These are phyloP conservation scores for Phaeodactylum tricornutum DNA, from an alignment of 108 stramenopile species.

Conservation along the genomic window DNA sequence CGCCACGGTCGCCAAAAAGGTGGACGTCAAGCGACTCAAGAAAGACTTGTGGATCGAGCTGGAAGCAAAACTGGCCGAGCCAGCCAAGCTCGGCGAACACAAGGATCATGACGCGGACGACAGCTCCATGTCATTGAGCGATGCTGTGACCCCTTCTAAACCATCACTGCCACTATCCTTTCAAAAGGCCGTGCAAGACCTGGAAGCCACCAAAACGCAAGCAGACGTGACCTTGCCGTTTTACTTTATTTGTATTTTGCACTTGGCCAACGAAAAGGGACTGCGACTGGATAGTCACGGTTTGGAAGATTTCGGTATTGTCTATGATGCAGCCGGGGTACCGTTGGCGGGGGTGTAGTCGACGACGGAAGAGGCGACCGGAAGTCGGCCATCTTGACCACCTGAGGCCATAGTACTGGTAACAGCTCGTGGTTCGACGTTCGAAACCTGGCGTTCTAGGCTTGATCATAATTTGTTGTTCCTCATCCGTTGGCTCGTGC, in stretches of 20 bases:
- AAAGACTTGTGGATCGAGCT: slow-evolving; percentile 79
- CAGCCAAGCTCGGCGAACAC: slow-evolving; percentile 8
- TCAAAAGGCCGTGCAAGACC: slow-evolving; percentile 59
- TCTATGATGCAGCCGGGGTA: slow-evolving; percentile 23
- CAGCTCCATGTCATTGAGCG: background rate
- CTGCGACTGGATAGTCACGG: slow-evolving; percentile 66
- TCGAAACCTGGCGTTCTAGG: no score
- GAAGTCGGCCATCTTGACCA: no score
- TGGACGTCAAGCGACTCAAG: slow-evolving; percentile 84
- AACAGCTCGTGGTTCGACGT: no score
- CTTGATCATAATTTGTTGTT: no score
- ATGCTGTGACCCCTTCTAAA: background rate
- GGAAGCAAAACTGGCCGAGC: slow-evolving; percentile 24
- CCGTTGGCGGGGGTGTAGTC: background rate
- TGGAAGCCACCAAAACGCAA: slow-evolving; percentile 65
- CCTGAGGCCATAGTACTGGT: no score
- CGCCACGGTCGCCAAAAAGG: slow-evolving; percentile 84
- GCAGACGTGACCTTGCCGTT: slow-evolving; percentile 87
- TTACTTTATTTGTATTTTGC: slow-evolving; percentile 96
- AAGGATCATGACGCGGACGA: background rate
- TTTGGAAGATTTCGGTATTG: slow-evolving; percentile 71
- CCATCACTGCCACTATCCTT: slow-evolving; percentile 36
- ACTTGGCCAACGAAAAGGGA: slow-evolving; percentile 97
- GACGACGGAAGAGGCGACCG: no score
- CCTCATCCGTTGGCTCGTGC: no score